phyloP scores from a whole-genome alignment of 2,329 filamentous ascomycete species.

The Talaromyces sp. region DNA sequence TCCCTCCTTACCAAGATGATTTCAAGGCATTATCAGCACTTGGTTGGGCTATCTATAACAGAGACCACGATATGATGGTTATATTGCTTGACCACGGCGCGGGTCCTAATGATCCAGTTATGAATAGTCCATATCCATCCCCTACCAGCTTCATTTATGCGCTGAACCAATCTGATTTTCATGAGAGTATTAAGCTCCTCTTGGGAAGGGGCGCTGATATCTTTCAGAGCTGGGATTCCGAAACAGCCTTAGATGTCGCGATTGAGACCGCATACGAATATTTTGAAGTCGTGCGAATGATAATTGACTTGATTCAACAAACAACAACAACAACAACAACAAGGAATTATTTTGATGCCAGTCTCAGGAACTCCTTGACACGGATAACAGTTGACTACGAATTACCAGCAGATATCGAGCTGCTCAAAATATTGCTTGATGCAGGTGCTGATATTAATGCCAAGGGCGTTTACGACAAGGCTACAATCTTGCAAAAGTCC shows the following conservation, averaged over 20 bases:
- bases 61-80: background rate
- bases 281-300: background rate
- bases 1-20: background rate
- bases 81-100: background rate
- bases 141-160: background rate
- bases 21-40: background rate
- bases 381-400: background rate
- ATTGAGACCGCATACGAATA: background rate
- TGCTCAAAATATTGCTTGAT: background rate
- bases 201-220: background rate
- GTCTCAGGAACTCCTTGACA: background rate
- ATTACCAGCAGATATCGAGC: background rate
- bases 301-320: background rate
- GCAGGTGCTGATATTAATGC: slow-evolving; percentile 1
- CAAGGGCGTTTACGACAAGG: background rate
- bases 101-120: background rate
- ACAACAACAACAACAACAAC: background rate
- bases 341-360: no score
- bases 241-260: background rate
- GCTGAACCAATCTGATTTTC: background rate
- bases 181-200: background rate
- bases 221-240: background rate
- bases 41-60: background rate
- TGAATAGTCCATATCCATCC: no score
- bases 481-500: background rate